phyloP scores from a whole-genome alignment of 257 asterid genomes.

The Apocynum venetum region DNA sequence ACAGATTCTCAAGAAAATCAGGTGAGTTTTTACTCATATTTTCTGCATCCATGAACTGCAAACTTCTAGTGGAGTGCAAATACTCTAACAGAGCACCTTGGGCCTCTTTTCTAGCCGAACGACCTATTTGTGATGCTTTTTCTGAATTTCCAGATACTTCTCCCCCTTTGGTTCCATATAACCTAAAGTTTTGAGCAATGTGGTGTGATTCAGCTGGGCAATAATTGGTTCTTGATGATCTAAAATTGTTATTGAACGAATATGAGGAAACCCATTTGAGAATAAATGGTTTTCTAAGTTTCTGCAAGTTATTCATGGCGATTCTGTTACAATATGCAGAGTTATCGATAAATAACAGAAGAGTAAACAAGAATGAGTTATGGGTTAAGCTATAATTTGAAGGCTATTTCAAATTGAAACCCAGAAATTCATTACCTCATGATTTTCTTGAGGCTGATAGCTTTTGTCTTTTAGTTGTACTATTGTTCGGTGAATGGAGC shows the following conservation, averaged over 20 bases:
- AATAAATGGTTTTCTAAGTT: slow-evolving; percentile 20
- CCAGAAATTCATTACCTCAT: slow-evolving; percentile 11
- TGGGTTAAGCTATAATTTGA: not conserved
- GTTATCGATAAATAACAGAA: slow-evolving; percentile 7
- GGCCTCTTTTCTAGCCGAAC: slow-evolving; percentile 42
- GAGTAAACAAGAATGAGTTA: not conserved
- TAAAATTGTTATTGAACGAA: slow-evolving; percentile 16
- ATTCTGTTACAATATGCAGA: not conserved
- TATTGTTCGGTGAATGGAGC: not conserved
- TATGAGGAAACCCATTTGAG: slow-evolving; percentile 38
- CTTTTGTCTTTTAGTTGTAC: not conserved
- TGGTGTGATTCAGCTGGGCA: slow-evolving; percentile 29
- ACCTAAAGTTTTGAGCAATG: slow-evolving; percentile 30
- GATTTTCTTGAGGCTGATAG: not conserved
- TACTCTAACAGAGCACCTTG: slow-evolving; percentile 64
- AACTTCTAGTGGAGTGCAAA: slow-evolving; percentile 67
- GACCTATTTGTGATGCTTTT: slow-evolving; percentile 18
- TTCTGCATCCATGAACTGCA: slow-evolving; percentile 67
- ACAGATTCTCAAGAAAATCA: slow-evolving; percentile 41
- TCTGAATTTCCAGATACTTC: slow-evolving; percentile 5
- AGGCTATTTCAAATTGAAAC: not conserved
- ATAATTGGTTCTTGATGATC: slow-evolving; percentile 29
- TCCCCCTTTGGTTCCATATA: slow-evolving; percentile 30
- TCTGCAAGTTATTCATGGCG: slow-evolving; percentile 46
- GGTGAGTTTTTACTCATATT: slow-evolving; percentile 67